Evolutionary conservation across 1,284 basidiomycete species (phyloP).

Genomic region (Spongispora temasekensis): DNA sequence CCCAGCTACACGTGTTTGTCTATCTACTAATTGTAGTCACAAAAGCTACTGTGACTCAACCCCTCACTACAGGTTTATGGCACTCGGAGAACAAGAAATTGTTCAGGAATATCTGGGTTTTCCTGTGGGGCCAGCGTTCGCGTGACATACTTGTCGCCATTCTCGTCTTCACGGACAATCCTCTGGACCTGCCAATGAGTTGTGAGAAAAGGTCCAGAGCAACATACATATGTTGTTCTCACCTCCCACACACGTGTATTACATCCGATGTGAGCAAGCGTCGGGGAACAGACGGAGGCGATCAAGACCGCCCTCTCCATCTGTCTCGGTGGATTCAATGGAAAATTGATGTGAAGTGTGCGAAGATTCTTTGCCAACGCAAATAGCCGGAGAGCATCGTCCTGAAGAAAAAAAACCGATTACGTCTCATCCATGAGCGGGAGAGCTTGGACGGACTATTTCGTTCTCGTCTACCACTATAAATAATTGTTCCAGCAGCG

Average conservation of each 20-base stretch:
- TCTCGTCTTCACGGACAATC: slow-evolving; percentile 36
- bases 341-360: slow-evolving; percentile 36
- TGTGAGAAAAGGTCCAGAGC: neutral
- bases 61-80: slow-evolving; percentile 13
- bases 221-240: slow-evolving; percentile 18
- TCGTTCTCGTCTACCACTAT: slow-evolving; percentile 50
- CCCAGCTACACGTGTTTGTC: slow-evolving; percentile 36
- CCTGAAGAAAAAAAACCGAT: slow-evolving; percentile 39
- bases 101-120: slow-evolving; percentile 67
- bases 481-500: slow-evolving; percentile 59
- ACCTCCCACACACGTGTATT: slow-evolving; percentile 55
- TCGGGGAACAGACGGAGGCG: slow-evolving; percentile 42
- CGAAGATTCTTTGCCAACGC: slow-evolving; percentile 34
- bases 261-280: slow-evolving; percentile 51
- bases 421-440: slow-evolving; percentile 3
- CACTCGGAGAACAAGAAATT: slow-evolving; percentile 63
- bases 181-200: slow-evolving; percentile 51
- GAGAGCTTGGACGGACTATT: slow-evolving; percentile 42
- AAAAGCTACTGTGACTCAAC: neutral
- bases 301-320: slow-evolving; percentile 40
- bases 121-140: slow-evolving; percentile 55
- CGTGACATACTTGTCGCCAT: slow-evolving; percentile 40
- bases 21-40: slow-evolving; percentile 13
- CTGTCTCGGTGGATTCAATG: slow-evolving; percentile 30
- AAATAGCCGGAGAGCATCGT: slow-evolving; percentile 38